These are phyloP conservation scores for Vanilla planifolia DNA, from an alignment of 106 monocot species.

Conservation along the genomic window DNA sequence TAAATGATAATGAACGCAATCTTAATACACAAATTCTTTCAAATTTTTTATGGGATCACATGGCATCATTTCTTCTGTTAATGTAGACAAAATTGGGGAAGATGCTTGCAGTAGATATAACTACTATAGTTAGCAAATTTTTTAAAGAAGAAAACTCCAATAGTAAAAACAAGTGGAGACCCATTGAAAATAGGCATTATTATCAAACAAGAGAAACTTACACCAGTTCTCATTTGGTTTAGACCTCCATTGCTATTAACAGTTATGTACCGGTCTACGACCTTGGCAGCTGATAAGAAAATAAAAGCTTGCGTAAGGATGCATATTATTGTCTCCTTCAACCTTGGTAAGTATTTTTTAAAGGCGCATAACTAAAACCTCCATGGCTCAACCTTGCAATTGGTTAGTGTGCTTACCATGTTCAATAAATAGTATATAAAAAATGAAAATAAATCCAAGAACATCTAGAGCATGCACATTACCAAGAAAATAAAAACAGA, in stretches of 20 bases:
- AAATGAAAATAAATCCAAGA: no score
- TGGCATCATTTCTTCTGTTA: not conserved
- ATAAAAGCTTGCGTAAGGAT: slow-evolving; percentile 5
- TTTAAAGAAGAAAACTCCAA: not conserved
- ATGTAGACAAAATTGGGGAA: not conserved
- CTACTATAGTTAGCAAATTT: not conserved
- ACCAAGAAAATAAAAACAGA: no score
- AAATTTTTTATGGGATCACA: not conserved
- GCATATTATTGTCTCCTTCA: not conserved
- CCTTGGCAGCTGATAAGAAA: slow-evolving; percentile 36
- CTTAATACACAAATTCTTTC: no score
- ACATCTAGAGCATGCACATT: no score
- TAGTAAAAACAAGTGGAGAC: not conserved
- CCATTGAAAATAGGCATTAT: not conserved
- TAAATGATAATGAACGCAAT: no score
- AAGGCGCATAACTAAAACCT: no score
- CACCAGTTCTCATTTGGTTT: slow-evolving; percentile 98
- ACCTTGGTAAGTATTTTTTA: no score
- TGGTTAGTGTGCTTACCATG: no score
- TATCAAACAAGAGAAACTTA: slow-evolving; percentile 33
- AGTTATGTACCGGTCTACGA: slow-evolving; percentile 54
- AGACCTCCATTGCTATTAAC: slow-evolving; percentile 96
- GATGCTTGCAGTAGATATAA: not conserved
- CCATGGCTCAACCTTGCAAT: no score
- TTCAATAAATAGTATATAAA: no score